A percentile compares a stretch with the other conserved stretches of the same genome.
Conservation (phyloP, 2,329 filamentous ascomycete genomes). For the Westerdykella sp. region DNA sequence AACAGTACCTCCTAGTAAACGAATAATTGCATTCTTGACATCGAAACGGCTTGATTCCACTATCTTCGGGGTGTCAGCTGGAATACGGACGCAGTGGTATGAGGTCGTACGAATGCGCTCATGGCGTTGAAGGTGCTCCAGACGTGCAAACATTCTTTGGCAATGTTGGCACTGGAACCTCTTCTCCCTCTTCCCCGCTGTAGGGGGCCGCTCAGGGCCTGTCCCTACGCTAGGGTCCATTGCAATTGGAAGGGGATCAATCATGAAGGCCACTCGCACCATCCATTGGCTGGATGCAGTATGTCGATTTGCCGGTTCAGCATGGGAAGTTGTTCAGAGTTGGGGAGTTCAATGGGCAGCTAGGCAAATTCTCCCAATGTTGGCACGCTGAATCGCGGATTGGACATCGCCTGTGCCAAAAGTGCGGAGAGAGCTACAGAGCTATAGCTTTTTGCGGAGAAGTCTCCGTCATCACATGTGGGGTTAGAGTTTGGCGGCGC, state of each 20-base stretch:
- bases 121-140: slow-evolving; percentile 39
- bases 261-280: neutral
- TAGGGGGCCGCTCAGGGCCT: slow-evolving; percentile 11
- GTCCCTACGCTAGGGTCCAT: slow-evolving; percentile 16
- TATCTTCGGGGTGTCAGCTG: slow-evolving; percentile 24
- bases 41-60: slow-evolving; percentile 38
- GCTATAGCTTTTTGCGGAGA: slow-evolving; percentile 9
- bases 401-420: slow-evolving; percentile 9
- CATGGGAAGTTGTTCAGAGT: neutral
- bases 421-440: slow-evolving; percentile 16
- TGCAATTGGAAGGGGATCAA: slow-evolving; percentile 5
- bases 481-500: slow-evolving; percentile 10
- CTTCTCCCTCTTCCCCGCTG: slow-evolving; percentile 31
- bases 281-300: neutral
- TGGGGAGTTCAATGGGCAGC: neutral
- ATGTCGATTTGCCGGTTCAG: neutral
- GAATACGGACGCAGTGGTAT: neutral
- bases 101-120: slow-evolving; percentile 34
- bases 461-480: slow-evolving; percentile 13
- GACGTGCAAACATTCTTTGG: slow-evolving; percentile 30
- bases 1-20: slow-evolving; percentile 37
- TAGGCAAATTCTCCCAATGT: neutral
- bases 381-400: slow-evolving; percentile 1
- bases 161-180: slow-evolving; percentile 31
- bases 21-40: slow-evolving; percentile 38